Percentiles rank a stretch among this genome's conserved stretches.
Conservation (phyloP, 1,284 basidiomycete genomes). For the Ustilago cynodontis region DNA sequence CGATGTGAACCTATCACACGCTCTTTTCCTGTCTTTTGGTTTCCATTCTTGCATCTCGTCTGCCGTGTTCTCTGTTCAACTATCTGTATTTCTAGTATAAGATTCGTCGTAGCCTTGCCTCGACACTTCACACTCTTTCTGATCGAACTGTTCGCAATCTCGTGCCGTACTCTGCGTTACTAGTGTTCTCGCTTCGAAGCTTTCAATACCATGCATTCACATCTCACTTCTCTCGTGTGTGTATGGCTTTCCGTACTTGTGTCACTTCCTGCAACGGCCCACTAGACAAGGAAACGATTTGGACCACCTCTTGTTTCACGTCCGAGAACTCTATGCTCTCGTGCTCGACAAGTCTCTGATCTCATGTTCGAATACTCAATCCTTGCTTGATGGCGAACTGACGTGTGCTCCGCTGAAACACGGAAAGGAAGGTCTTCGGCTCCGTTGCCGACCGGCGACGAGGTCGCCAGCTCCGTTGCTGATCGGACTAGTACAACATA, state of each 20-base stretch:
- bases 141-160: not conserved
- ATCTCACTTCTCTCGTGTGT: not conserved
- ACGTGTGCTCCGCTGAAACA: no score
- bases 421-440: no score
- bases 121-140: not conserved
- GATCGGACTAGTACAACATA: no score
- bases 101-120: not conserved
- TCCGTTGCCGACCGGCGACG: no score
- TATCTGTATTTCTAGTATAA: constrained; percentile 15
- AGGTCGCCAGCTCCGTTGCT: no score
- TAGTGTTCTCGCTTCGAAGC: constrained; percentile 1
- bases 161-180: not conserved
- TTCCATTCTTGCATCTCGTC: not conserved
- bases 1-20: constrained; percentile 8
- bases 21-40: not conserved
- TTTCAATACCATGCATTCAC: not conserved
- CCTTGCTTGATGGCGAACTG: no score
- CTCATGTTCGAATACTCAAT: no score
- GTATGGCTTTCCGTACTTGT: not conserved
- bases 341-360: no score
- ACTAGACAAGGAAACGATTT: no score
- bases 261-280: no score
- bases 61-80: not conserved
- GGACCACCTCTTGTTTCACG: no score
- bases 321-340: no score